phyloP scores from a whole-genome alignment of 768 basidiomycete species.

The Agaricus bisporus region DNA sequence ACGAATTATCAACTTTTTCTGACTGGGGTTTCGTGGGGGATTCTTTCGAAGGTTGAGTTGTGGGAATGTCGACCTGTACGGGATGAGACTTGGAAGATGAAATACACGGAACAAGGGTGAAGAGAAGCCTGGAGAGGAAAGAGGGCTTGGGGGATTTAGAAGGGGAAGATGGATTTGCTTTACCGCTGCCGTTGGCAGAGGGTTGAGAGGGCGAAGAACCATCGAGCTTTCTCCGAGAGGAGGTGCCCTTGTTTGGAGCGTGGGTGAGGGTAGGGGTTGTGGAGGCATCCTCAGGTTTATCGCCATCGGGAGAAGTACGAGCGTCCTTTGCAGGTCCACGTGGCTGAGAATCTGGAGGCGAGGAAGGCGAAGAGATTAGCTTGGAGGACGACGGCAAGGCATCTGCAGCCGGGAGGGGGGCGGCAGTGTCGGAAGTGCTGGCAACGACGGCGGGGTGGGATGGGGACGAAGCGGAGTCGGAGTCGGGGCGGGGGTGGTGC shows the following conservation, averaged over 20 bases:
- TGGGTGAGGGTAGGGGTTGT: conserved; percentile 17
- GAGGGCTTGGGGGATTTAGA: conserved; percentile 33
- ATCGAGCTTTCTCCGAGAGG: conserved; percentile 8
- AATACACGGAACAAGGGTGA: conserved; percentile 61
- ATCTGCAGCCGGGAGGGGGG: background rate
- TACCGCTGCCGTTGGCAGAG: conserved; percentile 15
- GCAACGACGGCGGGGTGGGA: background rate
- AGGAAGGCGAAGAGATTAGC: conserved; percentile 4
- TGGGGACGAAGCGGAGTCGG: background rate
- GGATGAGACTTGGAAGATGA: conserved; percentile 44
- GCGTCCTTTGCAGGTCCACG: conserved; percentile 19
- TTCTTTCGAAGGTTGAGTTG: conserved; percentile 15
- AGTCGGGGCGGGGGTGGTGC: conserved; percentile 2
- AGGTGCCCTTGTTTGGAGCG: background rate
- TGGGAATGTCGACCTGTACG: conserved; percentile 32
- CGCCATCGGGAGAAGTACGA: conserved; percentile 15
- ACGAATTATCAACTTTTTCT: conserved; percentile 1
- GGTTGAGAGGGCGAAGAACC: conserved; percentile 12
- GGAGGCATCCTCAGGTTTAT: conserved; percentile 22
- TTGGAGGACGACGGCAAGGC: conserved; percentile 1
- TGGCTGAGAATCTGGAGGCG: conserved; percentile 12
- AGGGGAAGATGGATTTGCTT: conserved; percentile 8
- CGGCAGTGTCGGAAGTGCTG: conserved; percentile 9
- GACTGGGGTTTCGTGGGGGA: conserved; percentile 9
- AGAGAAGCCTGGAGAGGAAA: conserved; percentile 54